phyloP scores from a whole-genome alignment of 768 basidiomycete genomes.

The Chalciporus pseudorubinellus region DNA sequence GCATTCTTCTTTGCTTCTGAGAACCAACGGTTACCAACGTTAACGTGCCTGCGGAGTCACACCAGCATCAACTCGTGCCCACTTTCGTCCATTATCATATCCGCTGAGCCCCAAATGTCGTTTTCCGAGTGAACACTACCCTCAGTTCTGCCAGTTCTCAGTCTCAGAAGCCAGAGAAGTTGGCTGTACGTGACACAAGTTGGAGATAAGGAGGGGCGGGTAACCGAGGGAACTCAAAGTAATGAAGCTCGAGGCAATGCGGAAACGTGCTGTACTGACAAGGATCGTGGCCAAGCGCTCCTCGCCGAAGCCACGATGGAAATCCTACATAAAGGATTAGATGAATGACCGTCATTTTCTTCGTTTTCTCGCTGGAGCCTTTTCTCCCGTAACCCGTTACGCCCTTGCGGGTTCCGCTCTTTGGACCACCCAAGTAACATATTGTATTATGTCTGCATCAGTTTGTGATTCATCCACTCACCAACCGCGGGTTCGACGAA shows the following conservation, averaged over 20 bases:
- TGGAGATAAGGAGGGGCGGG: conserved; percentile 28
- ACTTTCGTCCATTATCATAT: neutral
- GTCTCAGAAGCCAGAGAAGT: conserved; percentile 22
- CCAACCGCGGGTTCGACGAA: conserved; percentile 41
- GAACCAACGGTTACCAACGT: neutral
- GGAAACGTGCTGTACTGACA: conserved; percentile 8
- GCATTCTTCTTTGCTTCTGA: neutral
- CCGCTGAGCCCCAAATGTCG: neutral
- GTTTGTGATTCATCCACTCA: conserved; percentile 23
- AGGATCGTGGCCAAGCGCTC: conserved; percentile 23
- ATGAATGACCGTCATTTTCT: conserved; percentile 8
- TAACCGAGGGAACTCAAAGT: conserved; percentile 33
- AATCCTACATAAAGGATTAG: conserved; percentile 30
- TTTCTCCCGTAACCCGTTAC: conserved; percentile 5
- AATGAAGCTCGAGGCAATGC: conserved; percentile 20
- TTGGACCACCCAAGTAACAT: conserved; percentile 15
- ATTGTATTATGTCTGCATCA: conserved; percentile 31
- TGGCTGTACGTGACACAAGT: conserved; percentile 1
- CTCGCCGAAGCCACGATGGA: conserved; percentile 37
- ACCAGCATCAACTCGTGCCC: neutral
- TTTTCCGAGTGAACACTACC: neutral
- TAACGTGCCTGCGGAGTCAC: neutral
- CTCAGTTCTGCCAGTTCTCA: conserved; percentile 2
- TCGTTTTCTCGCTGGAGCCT: conserved; percentile 19
- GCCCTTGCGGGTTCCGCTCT: conserved; percentile 13